Evolutionary conservation across 768 basidiomycete genomes (phyloP), one percentile per base, ranked within the genome.

Genomic region (Suillus cothurnatus): DNA sequence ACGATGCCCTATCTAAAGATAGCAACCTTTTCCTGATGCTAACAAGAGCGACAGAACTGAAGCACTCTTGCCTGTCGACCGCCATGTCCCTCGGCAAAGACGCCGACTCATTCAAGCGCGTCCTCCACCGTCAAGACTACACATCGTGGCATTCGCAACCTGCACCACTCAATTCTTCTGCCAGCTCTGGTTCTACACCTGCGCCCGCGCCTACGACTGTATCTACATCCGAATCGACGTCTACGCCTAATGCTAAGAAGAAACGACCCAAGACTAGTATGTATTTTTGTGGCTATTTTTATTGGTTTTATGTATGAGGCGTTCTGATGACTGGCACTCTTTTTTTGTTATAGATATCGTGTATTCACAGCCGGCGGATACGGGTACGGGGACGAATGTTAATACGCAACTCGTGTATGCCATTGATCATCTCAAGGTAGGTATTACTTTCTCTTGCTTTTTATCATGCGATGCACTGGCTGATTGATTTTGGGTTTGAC

Each of bases 381-480:
- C 90, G 1, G 91, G 91, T 6, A 86, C 88, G 19, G 93, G 93
- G 12, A 84, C 79, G 61, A 92, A 96, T 80, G 82, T 92, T 65
- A 93, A 93, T 70, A 96, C 94, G 0, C 93, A 95, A 75, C 82
- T 96, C 36, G 88, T 94, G 3, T 94, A 93, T 72, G 91, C 91
- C 7, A 88, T 96, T 31, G 88, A 88, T 68, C 84, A 90, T 76
- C 85, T 96, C 66, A 95, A 92, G 81, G 92, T 91, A 14, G 15
- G 6, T 17, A 9, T 28, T 7, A 2, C 26, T 50, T 50, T 17
- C 14, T 12, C 26, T 50, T 50, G 0, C 12, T 14, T 47, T 23
- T 5, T 9, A 34, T 4, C 34, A 11, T 34, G 34, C 34, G 34
- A 23, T n/a, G 4, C 45, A 9, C n/a, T 11, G 4, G 11, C 45